Conservation (phyloP, 768 basidiomycete genomes). For the Tubosaeta brunneosetosa region DNA sequence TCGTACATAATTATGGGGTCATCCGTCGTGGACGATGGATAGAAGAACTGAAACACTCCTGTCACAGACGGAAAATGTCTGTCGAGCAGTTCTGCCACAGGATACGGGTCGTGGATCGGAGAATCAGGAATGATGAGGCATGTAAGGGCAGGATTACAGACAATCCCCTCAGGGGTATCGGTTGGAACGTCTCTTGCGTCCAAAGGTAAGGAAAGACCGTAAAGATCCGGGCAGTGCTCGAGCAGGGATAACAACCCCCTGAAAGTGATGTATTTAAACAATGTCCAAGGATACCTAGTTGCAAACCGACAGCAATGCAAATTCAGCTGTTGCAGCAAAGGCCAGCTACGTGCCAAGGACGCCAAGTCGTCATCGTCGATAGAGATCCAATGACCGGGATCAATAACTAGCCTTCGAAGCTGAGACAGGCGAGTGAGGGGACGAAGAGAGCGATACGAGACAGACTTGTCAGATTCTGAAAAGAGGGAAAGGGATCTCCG, state of each 20-base stretch:
- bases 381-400: constrained; percentile 2
- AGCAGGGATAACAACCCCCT: not conserved
- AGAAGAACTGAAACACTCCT: not conserved
- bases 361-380: constrained; percentile 2
- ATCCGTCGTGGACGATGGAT: not conserved
- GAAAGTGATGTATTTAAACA: not conserved
- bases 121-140: not conserved
- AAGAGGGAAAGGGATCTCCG: not conserved
- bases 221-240: not conserved
- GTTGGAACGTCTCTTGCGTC: not conserved
- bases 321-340: not conserved
- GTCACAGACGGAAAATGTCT: not conserved
- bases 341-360: constrained; percentile 4
- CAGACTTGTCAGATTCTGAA: not conserved
- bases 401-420: not conserved
- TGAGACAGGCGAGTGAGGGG: not conserved
- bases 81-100: not conserved
- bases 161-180: not conserved
- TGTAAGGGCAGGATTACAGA: not conserved
- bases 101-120: not conserved
- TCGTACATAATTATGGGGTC: not conserved
- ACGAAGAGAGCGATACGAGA: not conserved
- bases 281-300: not conserved
- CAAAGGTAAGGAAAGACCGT: not conserved
- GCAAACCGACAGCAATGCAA: not conserved